phyloP scores from a whole-genome alignment of 176 grass and related monocot species.

The Aegilops tauschii region DNA sequence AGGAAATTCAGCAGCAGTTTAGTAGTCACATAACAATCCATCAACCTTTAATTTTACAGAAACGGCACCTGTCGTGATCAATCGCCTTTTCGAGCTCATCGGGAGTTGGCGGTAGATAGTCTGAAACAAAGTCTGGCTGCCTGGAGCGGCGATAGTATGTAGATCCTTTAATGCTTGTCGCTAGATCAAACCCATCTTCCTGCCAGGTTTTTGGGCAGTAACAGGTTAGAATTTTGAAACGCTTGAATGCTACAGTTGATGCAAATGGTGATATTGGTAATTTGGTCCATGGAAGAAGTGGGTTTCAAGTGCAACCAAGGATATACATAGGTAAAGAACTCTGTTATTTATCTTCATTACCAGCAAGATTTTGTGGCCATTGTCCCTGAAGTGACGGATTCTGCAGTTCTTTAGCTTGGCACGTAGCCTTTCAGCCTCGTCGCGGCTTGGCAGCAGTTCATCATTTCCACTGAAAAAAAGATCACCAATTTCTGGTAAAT shows the following conservation, averaged over 20 bases:
- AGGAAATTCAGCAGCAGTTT: background rate
- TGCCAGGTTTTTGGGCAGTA: slow-evolving; percentile 15
- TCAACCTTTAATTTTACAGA: background rate
- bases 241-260: background rate
- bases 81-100: slow-evolving; percentile 49
- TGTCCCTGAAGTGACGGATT: slow-evolving; percentile 68
- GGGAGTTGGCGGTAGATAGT: slow-evolving; percentile 62
- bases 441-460: slow-evolving; percentile 70
- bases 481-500: slow-evolving; percentile 34
- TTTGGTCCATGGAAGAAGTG: background rate
- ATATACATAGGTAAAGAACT: background rate
- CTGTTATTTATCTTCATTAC: slow-evolving; percentile 28
- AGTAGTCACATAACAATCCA: background rate
- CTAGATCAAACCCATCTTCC: slow-evolving; percentile 75
- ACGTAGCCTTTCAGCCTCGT: slow-evolving; percentile 74
- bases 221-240: background rate
- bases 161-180: slow-evolving; percentile 70
- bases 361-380: slow-evolving; percentile 77
- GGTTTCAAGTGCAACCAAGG: background rate
- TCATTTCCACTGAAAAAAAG: slow-evolving; percentile 71
- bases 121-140: slow-evolving; percentile 57
- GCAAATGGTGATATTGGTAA: background rate
- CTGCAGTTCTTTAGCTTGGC: slow-evolving; percentile 54
- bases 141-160: slow-evolving; percentile 71
- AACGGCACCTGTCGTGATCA: slow-evolving; percentile 46